phyloP scores from a whole-genome alignment of 2,329 filamentous ascomycete genomes.

The Amylocarpus encephaloides region DNA sequence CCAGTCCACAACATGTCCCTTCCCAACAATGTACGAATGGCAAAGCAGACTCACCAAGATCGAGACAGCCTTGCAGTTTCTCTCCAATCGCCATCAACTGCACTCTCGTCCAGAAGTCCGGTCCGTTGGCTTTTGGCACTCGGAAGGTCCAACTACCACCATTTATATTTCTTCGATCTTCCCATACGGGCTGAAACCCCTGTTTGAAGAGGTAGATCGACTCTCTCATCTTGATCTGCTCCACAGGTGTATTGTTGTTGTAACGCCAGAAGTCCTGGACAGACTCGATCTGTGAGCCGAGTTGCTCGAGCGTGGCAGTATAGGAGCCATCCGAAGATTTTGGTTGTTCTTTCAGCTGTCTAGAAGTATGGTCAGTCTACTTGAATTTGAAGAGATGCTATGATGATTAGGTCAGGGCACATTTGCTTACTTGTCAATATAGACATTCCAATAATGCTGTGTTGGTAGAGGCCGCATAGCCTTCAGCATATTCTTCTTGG shows the following conservation, averaged over 20 bases:
- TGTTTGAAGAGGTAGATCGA: conserved; percentile 75
- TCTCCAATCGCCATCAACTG: conserved; percentile 79
- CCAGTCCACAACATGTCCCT: too few relatives aligned
- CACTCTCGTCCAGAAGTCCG: conserved; percentile 75
- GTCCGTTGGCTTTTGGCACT: conserved; percentile 67
- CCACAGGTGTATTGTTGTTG: conserved; percentile 73
- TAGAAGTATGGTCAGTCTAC: conserved; percentile 11
- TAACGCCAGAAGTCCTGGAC: conserved; percentile 82
- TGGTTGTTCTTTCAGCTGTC: conserved; percentile 30
- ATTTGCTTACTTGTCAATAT: conserved; percentile 50
- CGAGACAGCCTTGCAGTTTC: conserved; percentile 67
- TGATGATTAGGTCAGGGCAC: not conserved
- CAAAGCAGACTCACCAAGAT: conserved; percentile 49
- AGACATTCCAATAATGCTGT: conserved; percentile 75
- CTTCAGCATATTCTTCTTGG: conserved; percentile 77
- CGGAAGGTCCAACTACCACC: conserved; percentile 93
- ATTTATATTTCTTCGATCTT: conserved; percentile 77
- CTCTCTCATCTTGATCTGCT: conserved; percentile 69
- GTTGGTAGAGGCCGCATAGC: conserved; percentile 66
- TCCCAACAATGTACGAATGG: not conserved
- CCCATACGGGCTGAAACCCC: conserved; percentile 72
- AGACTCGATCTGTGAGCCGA: conserved; percentile 63
- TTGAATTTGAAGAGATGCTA: not conserved
- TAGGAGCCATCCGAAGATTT: conserved; percentile 33
- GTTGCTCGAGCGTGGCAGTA: conserved; percentile 47